Conservation (phyloP, 495 filamentous ascomycete genomes). For the Pyrenula aspistea region DNA sequence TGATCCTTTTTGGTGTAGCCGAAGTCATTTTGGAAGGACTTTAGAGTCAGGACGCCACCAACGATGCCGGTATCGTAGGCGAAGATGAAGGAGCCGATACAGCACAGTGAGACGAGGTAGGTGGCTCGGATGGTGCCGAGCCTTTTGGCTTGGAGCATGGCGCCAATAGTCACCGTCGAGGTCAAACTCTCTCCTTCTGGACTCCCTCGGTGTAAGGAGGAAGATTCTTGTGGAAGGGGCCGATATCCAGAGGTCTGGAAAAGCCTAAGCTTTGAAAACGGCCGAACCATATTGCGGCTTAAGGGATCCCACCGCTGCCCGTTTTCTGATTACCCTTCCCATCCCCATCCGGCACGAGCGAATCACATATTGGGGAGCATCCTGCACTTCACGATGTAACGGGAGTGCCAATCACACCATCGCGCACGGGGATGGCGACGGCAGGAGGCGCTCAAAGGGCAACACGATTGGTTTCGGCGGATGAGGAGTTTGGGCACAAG, state of each 20-base stretch:
- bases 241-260: not conserved
- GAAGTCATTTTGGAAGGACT: conserved; percentile 33
- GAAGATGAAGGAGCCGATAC: conserved; percentile 27
- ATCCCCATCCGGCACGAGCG: too few relatives aligned
- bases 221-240: not conserved
- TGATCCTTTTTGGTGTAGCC: conserved; percentile 15
- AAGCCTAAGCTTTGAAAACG: too few relatives aligned
- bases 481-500: not conserved
- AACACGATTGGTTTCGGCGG: not conserved
- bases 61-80: conserved; percentile 34
- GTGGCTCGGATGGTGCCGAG: conserved; percentile 21
- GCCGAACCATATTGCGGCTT: not conserved
- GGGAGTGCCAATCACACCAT: not conserved
- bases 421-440: not conserved
- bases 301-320: too few relatives aligned
- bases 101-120: conserved; percentile 24
- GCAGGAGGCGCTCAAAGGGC: not conserved
- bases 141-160: conserved; percentile 1
- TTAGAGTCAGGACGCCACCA: conserved; percentile 32
- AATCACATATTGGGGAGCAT: not conserved
- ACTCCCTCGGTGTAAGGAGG: not conserved
- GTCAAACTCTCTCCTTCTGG: not conserved
- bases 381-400: not conserved
- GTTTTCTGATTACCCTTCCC: not conserved
- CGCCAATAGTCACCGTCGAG: not conserved